These are phyloP conservation scores for Backusella mclennaniae DNA, from an alignment of 192 early-diverging fungal species.

Conservation along the genomic window DNA sequence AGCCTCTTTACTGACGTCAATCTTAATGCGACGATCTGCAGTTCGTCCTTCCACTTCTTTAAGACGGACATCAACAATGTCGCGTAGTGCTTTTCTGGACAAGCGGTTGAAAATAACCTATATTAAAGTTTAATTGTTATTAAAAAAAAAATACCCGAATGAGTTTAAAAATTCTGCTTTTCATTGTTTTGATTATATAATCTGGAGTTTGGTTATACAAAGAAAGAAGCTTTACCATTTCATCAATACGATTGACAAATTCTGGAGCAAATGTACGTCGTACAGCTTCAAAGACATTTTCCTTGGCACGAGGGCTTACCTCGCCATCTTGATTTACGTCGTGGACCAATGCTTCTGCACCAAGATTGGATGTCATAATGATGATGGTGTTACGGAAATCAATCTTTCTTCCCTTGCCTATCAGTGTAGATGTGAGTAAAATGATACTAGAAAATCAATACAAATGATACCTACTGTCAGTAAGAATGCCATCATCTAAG, in stretches of 20 bases:
- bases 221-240: slow-evolving; percentile 59
- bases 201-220: neutral
- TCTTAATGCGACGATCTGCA: slow-evolving; percentile 52
- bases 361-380: slow-evolving; percentile 76
- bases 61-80: slow-evolving; percentile 78
- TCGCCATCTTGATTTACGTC: slow-evolving; percentile 27
- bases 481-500: slow-evolving; percentile 94
- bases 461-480: slow-evolving; percentile 55
- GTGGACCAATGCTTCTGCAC: slow-evolving; percentile 35
- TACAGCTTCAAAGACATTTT: slow-evolving; percentile 81
- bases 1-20: slow-evolving; percentile 54
- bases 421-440: neutral
- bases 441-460: neutral
- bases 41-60: slow-evolving; percentile 58
- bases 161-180: neutral
- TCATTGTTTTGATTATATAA: neutral
- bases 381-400: slow-evolving; percentile 96
- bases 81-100: slow-evolving; percentile 58
- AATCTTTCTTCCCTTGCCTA: slow-evolving; percentile 83
- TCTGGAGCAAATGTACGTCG: slow-evolving; percentile 84
- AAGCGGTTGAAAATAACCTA: slow-evolving; percentile 69
- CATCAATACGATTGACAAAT: slow-evolving; percentile 95
- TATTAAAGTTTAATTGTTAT: neutral
- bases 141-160: neutral
- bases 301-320: slow-evolving; percentile 29